Conservation (phyloP, 108 stramenopile genomes). For the Cylindrotheca closterium region DNA sequence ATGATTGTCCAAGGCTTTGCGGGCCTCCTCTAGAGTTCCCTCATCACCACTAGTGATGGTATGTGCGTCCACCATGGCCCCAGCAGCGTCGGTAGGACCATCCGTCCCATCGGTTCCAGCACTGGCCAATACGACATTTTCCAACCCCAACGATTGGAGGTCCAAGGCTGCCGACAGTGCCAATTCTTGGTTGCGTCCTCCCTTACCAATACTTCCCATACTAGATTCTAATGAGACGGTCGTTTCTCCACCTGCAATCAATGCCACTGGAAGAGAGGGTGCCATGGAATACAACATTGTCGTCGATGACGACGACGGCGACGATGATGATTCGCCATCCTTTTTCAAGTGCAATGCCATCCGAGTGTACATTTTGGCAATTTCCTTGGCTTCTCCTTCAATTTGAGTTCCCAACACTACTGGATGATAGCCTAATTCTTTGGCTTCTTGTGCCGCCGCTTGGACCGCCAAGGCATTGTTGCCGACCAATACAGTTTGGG, state of each 20-base stretch:
- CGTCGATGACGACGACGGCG: not conserved
- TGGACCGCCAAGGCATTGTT: conserved; percentile 75
- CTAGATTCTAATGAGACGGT: conserved; percentile 68
- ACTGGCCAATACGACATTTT: conserved; percentile 71
- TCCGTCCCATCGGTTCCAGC: conserved; percentile 89
- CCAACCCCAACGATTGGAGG: conserved; percentile 49
- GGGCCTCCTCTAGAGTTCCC: conserved; percentile 24
- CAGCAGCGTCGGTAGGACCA: conserved; percentile 90
- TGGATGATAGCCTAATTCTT: conserved; percentile 69
- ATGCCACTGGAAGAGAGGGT: conserved; percentile 51
- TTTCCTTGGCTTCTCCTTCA: conserved; percentile 74
- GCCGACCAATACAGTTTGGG: conserved; percentile 69
- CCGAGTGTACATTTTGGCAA: conserved; percentile 63
- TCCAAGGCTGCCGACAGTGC: conserved; percentile 66
- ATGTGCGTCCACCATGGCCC: conserved; percentile 78
- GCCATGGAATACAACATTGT: not conserved
- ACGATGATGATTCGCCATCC: not conserved
- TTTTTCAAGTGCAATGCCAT: conserved; percentile 73
- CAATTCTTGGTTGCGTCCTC: conserved; percentile 90
- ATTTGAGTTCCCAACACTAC: conserved; percentile 73
- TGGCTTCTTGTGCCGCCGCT: conserved; percentile 67
- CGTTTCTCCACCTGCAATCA: conserved; percentile 89
- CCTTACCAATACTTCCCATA: conserved; percentile 66
- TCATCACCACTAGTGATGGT: conserved; percentile 35
- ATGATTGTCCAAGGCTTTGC: conserved; percentile 59